Percentiles rank a stretch among this genome's conserved stretches.
phyloP scores from a whole-genome alignment of 2,329 filamentous ascomycete species.

The Torrubiella hemipterigena region DNA sequence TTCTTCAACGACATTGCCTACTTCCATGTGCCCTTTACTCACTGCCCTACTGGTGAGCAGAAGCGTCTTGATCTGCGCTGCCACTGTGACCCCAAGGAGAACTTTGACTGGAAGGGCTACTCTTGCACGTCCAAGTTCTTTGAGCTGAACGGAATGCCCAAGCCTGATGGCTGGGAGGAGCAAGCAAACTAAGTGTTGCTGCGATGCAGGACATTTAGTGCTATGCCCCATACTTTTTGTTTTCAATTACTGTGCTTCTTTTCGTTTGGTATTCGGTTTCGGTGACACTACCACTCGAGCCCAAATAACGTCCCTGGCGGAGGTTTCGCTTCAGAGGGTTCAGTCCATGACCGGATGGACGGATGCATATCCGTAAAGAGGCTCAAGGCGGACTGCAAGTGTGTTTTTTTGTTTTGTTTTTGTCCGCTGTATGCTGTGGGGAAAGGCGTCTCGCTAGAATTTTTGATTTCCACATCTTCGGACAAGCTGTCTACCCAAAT shows the following conservation, averaged over 20 bases:
- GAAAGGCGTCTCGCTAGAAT: too few species aligned
- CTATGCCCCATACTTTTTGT: too few species aligned
- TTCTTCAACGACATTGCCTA: constrained; percentile 99
- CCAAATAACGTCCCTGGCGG: too few species aligned
- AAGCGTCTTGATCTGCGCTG: constrained; percentile 75
- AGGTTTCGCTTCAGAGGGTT: too few species aligned
- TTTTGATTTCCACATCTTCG: neutral
- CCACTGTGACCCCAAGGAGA: constrained; percentile 88
- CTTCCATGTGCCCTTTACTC: constrained; percentile 94
- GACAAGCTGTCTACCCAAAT: too few species aligned
- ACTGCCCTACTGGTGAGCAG: constrained; percentile 88
- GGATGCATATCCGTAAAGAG: too few species aligned
- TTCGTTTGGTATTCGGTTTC: constrained; percentile 2
- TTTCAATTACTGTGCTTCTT: too few species aligned
- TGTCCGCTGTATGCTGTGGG: constrained; percentile 1
- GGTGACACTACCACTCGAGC: too few species aligned
- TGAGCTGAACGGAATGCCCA: constrained; percentile 67
- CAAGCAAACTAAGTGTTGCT: constrained; percentile 37
- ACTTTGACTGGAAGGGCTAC: constrained; percentile 99
- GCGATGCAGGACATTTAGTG: constrained; percentile 3
- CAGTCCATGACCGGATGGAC: too few species aligned
- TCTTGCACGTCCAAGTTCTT: constrained; percentile 85
- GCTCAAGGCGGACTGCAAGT: too few species aligned
- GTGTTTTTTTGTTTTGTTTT: constrained; percentile 5
- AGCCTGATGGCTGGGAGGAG: constrained; percentile 76